These are phyloP conservation scores for Exophiala calicioides DNA, from an alignment of 2,329 filamentous ascomycete species.

Conservation along the genomic window DNA sequence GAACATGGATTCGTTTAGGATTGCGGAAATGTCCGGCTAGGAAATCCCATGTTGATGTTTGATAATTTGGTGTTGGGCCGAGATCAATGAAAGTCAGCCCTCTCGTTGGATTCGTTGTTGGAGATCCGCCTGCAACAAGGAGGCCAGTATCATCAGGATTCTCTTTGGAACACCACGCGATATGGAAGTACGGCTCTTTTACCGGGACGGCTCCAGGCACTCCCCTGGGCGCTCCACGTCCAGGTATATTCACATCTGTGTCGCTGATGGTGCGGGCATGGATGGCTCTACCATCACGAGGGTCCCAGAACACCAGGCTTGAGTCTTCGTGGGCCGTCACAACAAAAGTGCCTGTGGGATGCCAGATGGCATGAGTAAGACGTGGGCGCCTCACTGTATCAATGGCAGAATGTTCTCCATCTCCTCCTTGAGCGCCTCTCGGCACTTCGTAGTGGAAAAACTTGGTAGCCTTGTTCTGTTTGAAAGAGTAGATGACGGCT, in stretches of 20 bases:
- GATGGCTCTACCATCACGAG: slow-evolving; percentile 80
- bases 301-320: slow-evolving; percentile 91
- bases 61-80: slow-evolving; percentile 83
- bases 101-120: slow-evolving; percentile 66
- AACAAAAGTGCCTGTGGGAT: slow-evolving; percentile 89
- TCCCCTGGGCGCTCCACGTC: slow-evolving; percentile 45
- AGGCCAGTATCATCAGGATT: slow-evolving; percentile 93
- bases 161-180: slow-evolving; percentile 90
- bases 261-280: slow-evolving; percentile 79
- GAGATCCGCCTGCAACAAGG: slow-evolving; percentile 78
- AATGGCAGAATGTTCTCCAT: slow-evolving; percentile 58
- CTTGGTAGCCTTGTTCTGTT: slow-evolving; percentile 75
- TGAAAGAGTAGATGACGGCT: slow-evolving; percentile 89
- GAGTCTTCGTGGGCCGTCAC: slow-evolving; percentile 86
- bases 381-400: slow-evolving; percentile 68
- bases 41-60: slow-evolving; percentile 85
- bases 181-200: slow-evolving; percentile 73
- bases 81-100: slow-evolving; percentile 88
- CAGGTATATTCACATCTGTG: slow-evolving; percentile 70
- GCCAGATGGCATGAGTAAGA: slow-evolving; percentile 84
- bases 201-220: slow-evolving; percentile 52
- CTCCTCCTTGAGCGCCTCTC: slow-evolving; percentile 77
- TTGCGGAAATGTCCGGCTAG: slow-evolving; percentile 76
- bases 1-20: slow-evolving; percentile 68
- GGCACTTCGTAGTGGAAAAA: slow-evolving; percentile 84